These are phyloP conservation scores for Diplotaxis tenuifolia DNA, from an alignment of 345 rosid species.

Conservation along the genomic window DNA sequence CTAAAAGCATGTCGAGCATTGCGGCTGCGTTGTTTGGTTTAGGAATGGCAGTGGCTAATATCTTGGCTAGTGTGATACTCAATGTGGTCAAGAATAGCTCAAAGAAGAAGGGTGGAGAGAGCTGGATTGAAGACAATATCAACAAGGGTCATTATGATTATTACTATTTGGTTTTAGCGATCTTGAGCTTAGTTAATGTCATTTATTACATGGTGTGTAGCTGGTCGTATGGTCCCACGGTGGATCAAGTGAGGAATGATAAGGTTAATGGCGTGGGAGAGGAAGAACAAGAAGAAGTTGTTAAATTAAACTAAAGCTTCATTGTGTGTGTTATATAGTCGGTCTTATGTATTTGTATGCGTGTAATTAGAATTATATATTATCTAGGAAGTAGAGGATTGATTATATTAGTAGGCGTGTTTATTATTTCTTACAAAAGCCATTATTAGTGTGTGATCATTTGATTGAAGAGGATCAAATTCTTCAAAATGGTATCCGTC, in stretches of 20 bases:
- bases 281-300: conserved; percentile 36
- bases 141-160: conserved; percentile 72
- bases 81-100: conserved; percentile 44
- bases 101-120: conserved; percentile 38
- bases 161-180: conserved; percentile 72
- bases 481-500: conserved; percentile 6
- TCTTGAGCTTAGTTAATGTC: conserved; percentile 52
- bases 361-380: conserved; percentile 13
- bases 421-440: conserved; percentile 18
- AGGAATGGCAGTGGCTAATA: conserved; percentile 63
- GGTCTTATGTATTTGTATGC: conserved; percentile 8
- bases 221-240: conserved; percentile 70
- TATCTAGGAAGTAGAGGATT: conserved; percentile 26
- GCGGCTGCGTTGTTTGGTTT: conserved; percentile 60
- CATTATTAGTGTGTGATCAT: conserved; percentile 1
- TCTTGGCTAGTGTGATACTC: conserved; percentile 58
- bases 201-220: conserved; percentile 64
- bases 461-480: conserved; percentile 17
- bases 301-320: conserved; percentile 24
- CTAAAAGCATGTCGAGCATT: conserved; percentile 73
- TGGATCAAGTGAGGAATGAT: conserved; percentile 38
- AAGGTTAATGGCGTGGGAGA: conserved; percentile 41
- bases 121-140: conserved; percentile 71
- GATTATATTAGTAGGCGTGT: conserved; percentile 5
- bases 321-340: conserved; percentile 19